Evolutionary conservation across 1,284 basidiomycete species (phyloP).

Genomic region (Pterulicium gracile): DNA sequence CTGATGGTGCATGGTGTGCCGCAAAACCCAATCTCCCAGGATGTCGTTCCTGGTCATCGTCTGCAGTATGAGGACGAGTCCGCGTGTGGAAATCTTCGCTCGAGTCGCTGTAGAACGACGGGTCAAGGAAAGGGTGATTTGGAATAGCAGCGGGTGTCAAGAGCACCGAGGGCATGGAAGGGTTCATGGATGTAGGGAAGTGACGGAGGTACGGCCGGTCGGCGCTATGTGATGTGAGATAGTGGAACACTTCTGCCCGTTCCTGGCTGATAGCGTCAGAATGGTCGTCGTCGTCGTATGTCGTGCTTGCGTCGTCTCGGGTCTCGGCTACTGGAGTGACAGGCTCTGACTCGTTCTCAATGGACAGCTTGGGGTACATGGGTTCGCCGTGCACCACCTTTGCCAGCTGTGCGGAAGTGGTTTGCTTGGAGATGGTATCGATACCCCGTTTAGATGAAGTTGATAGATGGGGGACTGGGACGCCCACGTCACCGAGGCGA

Average conservation of each 20-base stretch:
- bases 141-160: conserved; percentile 22
- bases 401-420: conserved; percentile 21
- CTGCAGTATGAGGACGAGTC: conserved; percentile 13
- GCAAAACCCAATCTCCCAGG: conserved; percentile 7
- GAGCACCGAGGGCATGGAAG: conserved; percentile 27
- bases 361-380: conserved; percentile 25
- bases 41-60: conserved; percentile 6
- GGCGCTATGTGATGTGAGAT: conserved; percentile 2
- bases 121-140: conserved; percentile 28
- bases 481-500: conserved; percentile 8
- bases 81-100: conserved; percentile 20
- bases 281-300: conserved; percentile 18
- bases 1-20: too few relatives aligned
- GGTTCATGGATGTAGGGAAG: conserved; percentile 20
- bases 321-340: conserved; percentile 18
- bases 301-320: too few relatives aligned
- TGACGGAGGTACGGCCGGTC: not conserved
- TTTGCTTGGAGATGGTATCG: conserved; percentile 16
- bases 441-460: conserved; percentile 10
- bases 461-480: not conserved
- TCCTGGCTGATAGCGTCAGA: conserved; percentile 17
- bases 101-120: conserved; percentile 23
- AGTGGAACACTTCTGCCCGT: conserved; percentile 3
- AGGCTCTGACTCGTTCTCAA: conserved; percentile 18
- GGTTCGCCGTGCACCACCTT: conserved; percentile 31